A percentile compares a stretch with the other conserved stretches of the same genome.
These are phyloP conservation scores for Fraxinus americana DNA, from an alignment of 257 asterid genomes.

Conservation along the genomic window DNA sequence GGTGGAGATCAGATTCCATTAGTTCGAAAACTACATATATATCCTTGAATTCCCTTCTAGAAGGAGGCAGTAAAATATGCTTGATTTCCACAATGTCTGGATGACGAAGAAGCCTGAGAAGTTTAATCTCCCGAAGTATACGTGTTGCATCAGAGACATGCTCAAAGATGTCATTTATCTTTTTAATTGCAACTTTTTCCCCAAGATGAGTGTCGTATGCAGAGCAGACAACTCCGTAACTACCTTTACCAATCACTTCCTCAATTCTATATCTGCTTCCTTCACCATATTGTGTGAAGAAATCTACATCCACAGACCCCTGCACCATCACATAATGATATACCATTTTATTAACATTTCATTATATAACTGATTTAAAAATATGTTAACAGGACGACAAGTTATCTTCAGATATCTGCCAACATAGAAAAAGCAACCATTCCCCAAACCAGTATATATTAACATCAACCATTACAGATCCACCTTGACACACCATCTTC, in stretches of 20 bases:
- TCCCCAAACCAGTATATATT: not conserved
- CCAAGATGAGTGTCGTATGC: constrained; percentile 88
- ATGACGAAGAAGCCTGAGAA: constrained; percentile 91
- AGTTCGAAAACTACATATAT: constrained; percentile 85
- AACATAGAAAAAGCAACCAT: no score
- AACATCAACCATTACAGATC: not conserved
- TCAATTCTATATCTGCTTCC: constrained; percentile 85
- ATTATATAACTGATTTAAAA: not conserved
- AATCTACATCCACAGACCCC: constrained; percentile 71
- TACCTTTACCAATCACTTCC: constrained; percentile 94
- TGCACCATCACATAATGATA: constrained; percentile 33
- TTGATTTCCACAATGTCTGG: constrained; percentile 92
- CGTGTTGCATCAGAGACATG: constrained; percentile 97
- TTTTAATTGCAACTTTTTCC: constrained; percentile 87
- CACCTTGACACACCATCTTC: not conserved
- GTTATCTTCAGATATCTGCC: not conserved
- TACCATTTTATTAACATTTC: constrained; percentile 14
- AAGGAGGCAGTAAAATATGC: constrained; percentile 89
- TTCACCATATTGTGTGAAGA: constrained; percentile 94
- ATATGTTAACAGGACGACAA: not conserved
- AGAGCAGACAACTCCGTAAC: constrained; percentile 95
- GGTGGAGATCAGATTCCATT: constrained; percentile 93
- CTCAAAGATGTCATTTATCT: constrained; percentile 88
- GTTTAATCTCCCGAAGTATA: constrained; percentile 90
- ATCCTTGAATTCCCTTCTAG: constrained; percentile 91